These are phyloP conservation scores for Mycena polygramma DNA, from an alignment of 768 basidiomycete genomes.

Conservation along the genomic window DNA sequence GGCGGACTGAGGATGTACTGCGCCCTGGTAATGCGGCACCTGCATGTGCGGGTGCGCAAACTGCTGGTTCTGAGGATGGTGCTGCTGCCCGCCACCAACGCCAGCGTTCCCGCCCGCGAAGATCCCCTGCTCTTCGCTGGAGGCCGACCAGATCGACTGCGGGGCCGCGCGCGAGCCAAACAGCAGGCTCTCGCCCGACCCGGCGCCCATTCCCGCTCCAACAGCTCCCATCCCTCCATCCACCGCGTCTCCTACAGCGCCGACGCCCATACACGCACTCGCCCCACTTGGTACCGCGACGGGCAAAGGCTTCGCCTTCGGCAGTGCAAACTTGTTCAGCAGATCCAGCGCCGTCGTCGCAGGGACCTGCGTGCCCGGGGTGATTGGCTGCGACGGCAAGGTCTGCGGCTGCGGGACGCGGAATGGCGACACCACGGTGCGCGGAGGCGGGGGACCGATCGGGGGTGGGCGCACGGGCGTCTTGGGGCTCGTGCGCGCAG, in stretches of 20 bases:
- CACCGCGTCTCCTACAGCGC: too few species aligned
- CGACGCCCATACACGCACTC: too few species aligned
- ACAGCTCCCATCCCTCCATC: too few species aligned
- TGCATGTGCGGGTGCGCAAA: neutral
- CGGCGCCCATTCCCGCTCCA: neutral
- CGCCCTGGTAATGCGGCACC: neutral
- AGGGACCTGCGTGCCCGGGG: conserved; percentile 31
- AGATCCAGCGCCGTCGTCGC: conserved; percentile 37
- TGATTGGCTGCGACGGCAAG: conserved; percentile 16
- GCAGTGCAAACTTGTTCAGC: conserved; percentile 26
- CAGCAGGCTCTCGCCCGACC: conserved; percentile 13
- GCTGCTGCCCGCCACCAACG: neutral
- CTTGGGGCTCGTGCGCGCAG: too few species aligned
- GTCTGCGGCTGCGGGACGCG: conserved; percentile 9
- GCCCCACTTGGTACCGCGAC: too few species aligned
- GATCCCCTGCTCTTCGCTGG: conserved; percentile 34
- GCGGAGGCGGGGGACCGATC: too few species aligned
- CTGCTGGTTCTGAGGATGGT: neutral
- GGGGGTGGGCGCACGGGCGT: too few species aligned
- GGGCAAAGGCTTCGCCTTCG: too few species aligned
- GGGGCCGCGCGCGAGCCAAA: conserved; percentile 22
- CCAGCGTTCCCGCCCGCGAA: conserved; percentile 6
- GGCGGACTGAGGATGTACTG: neutral
- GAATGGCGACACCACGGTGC: too few species aligned
- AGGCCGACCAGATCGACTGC: conserved; percentile 39